Conservation (phyloP, 2,329 filamentous ascomycete genomes). For the Annulohypoxylon truncatum region DNA sequence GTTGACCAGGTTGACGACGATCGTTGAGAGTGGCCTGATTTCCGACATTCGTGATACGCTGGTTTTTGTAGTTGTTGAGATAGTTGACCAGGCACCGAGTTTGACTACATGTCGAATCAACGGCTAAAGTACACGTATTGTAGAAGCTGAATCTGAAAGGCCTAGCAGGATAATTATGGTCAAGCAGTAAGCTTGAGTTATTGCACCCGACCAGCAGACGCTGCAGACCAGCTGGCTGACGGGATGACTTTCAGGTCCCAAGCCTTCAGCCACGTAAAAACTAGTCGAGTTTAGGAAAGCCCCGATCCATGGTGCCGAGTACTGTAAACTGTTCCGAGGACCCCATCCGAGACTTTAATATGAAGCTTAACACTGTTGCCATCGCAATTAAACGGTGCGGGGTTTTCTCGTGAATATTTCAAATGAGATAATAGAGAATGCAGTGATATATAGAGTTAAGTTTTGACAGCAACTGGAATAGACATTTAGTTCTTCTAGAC, state of each 20-base stretch:
- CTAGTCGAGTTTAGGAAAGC: slow-evolving; percentile 16
- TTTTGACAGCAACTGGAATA: slow-evolving; percentile 1
- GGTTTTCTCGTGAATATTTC: neutral
- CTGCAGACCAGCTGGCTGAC: neutral
- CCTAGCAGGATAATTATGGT: neutral
- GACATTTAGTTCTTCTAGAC: neutral
- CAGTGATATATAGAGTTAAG: neutral
- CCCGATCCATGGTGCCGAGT: slow-evolving; percentile 9
- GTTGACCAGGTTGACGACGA: slow-evolving; percentile 12
- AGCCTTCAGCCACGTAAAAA: slow-evolving; percentile 1
- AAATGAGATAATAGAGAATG: neutral
- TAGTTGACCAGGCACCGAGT: slow-evolving; percentile 6
- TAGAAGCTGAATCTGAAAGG: neutral
- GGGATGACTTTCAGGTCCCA: slow-evolving; percentile 1
- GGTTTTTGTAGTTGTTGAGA: neutral
- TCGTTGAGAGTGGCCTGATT: slow-evolving; percentile 23
- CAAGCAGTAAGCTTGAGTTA: no score
- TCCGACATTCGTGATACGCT: slow-evolving; percentile 11
- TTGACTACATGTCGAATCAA: slow-evolving; percentile 9
- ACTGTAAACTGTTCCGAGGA: neutral
- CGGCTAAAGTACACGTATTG: slow-evolving; percentile 5
- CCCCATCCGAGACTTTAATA: neutral
- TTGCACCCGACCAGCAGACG: no score
- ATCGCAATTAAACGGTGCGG: neutral
- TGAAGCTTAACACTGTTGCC: neutral